Evolutionary conservation across 2,329 filamentous ascomycete species (phyloP), one percentile per base, ranked within the genome.

Genomic region (Penicillium sp.): DNA sequence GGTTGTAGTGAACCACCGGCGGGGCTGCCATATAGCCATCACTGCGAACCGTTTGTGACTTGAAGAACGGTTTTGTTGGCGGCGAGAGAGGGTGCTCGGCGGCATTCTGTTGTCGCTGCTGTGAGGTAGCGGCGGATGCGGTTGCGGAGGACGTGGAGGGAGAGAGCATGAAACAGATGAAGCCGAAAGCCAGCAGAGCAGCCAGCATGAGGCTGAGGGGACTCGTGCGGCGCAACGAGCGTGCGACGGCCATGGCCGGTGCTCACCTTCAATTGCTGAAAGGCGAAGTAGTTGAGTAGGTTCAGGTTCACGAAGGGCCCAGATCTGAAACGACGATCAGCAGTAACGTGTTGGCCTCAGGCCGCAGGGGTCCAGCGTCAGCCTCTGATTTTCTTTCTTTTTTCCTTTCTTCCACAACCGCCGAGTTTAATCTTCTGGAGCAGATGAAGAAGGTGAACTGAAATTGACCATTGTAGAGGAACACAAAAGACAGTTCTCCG

Each of bases 1-100:
- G 87, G 71, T 95, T 85, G 79, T 96, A 97, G 71, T 90, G 91
- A 34, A 89, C 84, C 43, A 99, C 92, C 8, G 93, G 92, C 49
- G 93, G 91, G 45, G 91, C 87, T 41, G 80, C 78, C 50, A 74
- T 68, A 61, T 74, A 79, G 53, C 70, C 80, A 68, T 79, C 82
- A 28, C 64, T 55, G 43, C 66, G 64, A 26, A 65, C 36, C 52
- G 74, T 75, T 61, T 84, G 82, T 23, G 82, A 76, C 69, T 90
- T 92, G 66, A 83, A 80, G 74, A 89, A 90, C 31, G 87, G 85
- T 52, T 88, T 84, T 21, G 87, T 89, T 9, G 87, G 87, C 53
- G 87, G 88, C 10, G 86, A 90, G 53, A 90, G 81, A 52, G 82
- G 84, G 69, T 89, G 86, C 42, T 85, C 80, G 49, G 88, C 86